Conservation (phyloP, 495 filamentous ascomycete species). For the Bacidia rubella region DNA sequence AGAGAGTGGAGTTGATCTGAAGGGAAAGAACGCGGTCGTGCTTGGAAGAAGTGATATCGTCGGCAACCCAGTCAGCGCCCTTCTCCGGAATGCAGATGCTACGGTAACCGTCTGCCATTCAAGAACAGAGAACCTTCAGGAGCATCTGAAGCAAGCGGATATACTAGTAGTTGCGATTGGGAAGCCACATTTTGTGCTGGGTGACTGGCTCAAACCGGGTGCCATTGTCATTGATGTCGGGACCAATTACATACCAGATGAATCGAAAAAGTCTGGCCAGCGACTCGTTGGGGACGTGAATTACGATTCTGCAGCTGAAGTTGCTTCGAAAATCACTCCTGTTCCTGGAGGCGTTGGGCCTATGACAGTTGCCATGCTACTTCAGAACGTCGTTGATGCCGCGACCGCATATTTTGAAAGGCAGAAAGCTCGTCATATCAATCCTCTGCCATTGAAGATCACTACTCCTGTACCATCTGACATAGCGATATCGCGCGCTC, state of each 20-base stretch:
- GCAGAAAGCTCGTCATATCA: constrained; percentile 61
- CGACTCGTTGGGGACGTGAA: constrained; percentile 95
- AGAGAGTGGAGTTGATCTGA: constrained; percentile 68
- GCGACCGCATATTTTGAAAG: constrained; percentile 68
- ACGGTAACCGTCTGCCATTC: constrained; percentile 96
- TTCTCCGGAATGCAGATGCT: constrained; percentile 88
- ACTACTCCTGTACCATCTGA: constrained; percentile 74
- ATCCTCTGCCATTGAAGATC: constrained; percentile 66
- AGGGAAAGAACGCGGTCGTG: constrained; percentile 88
- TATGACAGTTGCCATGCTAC: constrained; percentile 94
- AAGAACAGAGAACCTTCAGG: constrained; percentile 56
- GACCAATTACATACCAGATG: constrained; percentile 91
- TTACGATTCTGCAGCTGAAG: constrained; percentile 68
- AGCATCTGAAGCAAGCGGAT: constrained; percentile 70
- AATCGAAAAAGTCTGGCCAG: constrained; percentile 84
- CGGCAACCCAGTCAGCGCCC: constrained; percentile 87
- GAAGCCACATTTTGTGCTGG: constrained; percentile 72
- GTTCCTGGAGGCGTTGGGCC: constrained; percentile 95
- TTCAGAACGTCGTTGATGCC: constrained; percentile 84
- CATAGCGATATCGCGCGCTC: constrained; percentile 80
- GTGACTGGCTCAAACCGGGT: constrained; percentile 89
- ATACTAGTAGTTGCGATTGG: constrained; percentile 89
- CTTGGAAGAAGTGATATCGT: constrained; percentile 94
- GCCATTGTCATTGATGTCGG: constrained; percentile 95
- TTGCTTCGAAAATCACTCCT: constrained; percentile 91